These are phyloP conservation scores for Aureobasidium lini DNA, from an alignment of 2,329 filamentous ascomycete genomes.

Conservation along the genomic window DNA sequence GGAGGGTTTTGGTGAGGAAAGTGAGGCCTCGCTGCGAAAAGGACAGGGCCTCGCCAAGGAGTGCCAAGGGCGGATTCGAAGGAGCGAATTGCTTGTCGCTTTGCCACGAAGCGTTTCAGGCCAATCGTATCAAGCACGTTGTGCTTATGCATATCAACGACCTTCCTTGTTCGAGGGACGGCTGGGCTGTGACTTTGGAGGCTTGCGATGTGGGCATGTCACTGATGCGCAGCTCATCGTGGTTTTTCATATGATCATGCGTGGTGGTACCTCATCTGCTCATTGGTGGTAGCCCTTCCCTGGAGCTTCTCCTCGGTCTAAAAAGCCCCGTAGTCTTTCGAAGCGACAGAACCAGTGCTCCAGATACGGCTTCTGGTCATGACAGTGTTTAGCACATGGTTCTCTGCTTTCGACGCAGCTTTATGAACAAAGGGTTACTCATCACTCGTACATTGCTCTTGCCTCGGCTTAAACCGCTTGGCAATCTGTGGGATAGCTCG, in stretches of 20 bases:
- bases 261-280: not conserved
- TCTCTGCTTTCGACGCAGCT: no score
- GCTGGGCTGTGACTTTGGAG: not conserved
- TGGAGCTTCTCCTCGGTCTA: not conserved
- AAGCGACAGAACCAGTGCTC: no score
- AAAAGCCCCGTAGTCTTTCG: not conserved
- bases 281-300: not conserved
- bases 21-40: not conserved
- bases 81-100: not conserved
- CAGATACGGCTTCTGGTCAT: not conserved
- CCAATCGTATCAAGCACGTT: conserved; percentile 10
- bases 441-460: no score
- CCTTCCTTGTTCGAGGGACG: not conserved
- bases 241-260: not conserved
- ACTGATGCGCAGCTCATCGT: not conserved
- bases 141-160: not conserved
- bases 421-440: no score
- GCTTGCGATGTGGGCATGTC: not conserved
- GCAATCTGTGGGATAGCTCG: no score
- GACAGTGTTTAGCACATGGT: no score
- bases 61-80: not conserved
- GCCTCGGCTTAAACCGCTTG: no score
- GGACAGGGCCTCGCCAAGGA: not conserved
- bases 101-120: not conserved
- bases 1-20: not conserved